Percentiles rank a stretch among this genome's conserved stretches.
These are phyloP conservation scores for Arxiozyma slooffiae DNA, from an alignment of 1,139 yeast species.

Conservation along the genomic window DNA sequence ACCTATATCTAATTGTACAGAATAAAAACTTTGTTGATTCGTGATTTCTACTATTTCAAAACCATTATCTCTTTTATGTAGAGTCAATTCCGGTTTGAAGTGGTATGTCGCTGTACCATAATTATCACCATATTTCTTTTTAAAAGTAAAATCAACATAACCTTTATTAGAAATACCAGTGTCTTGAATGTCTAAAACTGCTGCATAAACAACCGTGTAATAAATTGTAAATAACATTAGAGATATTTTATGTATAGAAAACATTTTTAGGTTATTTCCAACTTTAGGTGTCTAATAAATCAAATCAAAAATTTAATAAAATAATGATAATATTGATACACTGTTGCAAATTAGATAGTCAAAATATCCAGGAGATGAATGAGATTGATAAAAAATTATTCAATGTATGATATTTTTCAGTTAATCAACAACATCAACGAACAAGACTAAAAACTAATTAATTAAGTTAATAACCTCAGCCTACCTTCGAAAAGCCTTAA, in stretches of 20 bases:
- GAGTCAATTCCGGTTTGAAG: not conserved
- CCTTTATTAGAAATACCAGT: not conserved
- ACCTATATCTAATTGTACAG: constrained; percentile 37
- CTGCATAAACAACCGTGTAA: not conserved
- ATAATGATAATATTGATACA: no score
- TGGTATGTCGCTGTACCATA: not conserved
- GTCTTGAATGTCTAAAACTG: not conserved
- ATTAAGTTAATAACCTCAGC: no score
- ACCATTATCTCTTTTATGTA: constrained; percentile 13
- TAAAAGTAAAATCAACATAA: constrained; percentile 6
- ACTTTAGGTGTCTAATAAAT: no score
- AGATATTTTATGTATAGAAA: not conserved
- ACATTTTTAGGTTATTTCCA: not conserved
- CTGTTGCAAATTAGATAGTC: no score
- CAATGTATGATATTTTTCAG: no score
- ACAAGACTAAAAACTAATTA: no score
- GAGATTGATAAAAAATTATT: no score
- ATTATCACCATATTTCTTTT: constrained; percentile 8
- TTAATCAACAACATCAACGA: no score
- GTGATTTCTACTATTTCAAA: constrained; percentile 17
- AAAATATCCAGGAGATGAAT: no score
- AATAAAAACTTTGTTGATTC: constrained; percentile 24
- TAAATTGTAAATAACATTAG: not conserved
- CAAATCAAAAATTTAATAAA: no score
- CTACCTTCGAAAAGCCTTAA: no score